Evolutionary conservation across 495 filamentous ascomycete species (phyloP).

Genomic region (Penicillium samsonianum): DNA sequence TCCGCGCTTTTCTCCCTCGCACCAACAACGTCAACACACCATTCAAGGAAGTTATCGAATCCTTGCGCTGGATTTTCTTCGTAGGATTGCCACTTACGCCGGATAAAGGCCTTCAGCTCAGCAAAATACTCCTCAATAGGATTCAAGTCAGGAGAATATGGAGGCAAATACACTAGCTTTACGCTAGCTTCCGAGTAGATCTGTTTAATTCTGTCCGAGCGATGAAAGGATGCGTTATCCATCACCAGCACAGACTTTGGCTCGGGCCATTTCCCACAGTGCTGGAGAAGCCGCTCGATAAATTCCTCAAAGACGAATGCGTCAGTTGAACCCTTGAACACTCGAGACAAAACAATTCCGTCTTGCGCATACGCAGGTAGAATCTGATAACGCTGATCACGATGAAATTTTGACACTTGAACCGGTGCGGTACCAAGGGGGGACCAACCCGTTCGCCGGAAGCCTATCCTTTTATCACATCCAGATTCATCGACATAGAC

Average conservation of each 20-base stretch:
- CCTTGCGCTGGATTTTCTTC: too few relatives aligned
- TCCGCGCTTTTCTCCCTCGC: background rate
- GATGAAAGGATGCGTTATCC: too few relatives aligned
- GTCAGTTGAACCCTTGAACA: conserved; percentile 39
- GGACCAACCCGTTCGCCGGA: conserved; percentile 29
- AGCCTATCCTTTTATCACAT: conserved; percentile 31
- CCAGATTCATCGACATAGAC: conserved; percentile 22
- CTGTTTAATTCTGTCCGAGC: too few relatives aligned
- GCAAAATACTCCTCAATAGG: too few relatives aligned
- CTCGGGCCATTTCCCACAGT: conserved; percentile 37
- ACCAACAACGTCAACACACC: background rate
- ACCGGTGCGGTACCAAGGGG: conserved; percentile 29
- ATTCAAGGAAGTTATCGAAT: background rate
- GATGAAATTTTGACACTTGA: conserved; percentile 30
- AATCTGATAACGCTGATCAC: conserved; percentile 38
- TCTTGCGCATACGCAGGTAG: conserved; percentile 39
- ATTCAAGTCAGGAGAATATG: too few relatives aligned
- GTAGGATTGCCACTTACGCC: too few relatives aligned
- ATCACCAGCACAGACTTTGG: conserved; percentile 3
- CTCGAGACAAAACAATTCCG: conserved; percentile 27
- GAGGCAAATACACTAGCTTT: too few relatives aligned
- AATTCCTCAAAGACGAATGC: conserved; percentile 38
- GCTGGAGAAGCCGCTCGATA: conserved; percentile 36
- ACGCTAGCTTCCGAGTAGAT: too few relatives aligned
- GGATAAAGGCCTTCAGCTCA: too few relatives aligned